Evolutionary conservation across 2,329 filamentous ascomycete species (phyloP), one percentile per base, ranked within the genome.

Genomic region (Ophiostoma fasciatum): DNA sequence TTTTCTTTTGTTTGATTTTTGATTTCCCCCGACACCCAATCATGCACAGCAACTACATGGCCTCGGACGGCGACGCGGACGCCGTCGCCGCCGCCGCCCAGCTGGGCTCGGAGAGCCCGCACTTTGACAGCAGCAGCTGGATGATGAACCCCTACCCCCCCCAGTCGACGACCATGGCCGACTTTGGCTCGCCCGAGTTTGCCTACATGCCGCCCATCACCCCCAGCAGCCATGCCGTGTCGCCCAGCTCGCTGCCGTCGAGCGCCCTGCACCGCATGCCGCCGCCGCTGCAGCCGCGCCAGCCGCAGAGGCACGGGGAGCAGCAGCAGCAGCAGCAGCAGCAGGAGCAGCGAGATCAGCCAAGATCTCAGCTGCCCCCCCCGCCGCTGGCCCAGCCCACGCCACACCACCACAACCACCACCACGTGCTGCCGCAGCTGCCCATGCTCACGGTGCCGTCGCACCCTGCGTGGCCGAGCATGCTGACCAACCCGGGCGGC

Each of bases 381-480:
- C 31, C 30, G 21, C 36, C 42, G 11, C 39, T 46, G 25, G 33
- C 46, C 25, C 55, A 66, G 40, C 29, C 30, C 3, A 11, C 37
- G 8, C 50, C 60, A 20, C 52, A 56, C 28, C 49, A 58, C 44
- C 50, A 68, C 46, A 58, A 63, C 18, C 42, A 38, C 21, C 52
- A 55, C 28, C 48, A 58, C 43, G 49, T 68, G 47, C 58, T 63
- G 37, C 49, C 59, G 9, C 71, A 72, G 42, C 59, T 82, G 15
- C 73, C 81, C 17, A 78, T 82, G 51, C 61, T 87, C 45, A 76
- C 82, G 48, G 80, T 82, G 62, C 75, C 78, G 17, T 66, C 66
- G 31, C 68, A 78, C 44, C 55, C 66, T 34, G 66, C 68, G 43
- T 92, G 83, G 83, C 83, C 83, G 7, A 88, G 82, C 54, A 79